phyloP scores from a whole-genome alignment of 225 moss, liverwort and hornwort species.

The Pleurozium schreberi region DNA sequence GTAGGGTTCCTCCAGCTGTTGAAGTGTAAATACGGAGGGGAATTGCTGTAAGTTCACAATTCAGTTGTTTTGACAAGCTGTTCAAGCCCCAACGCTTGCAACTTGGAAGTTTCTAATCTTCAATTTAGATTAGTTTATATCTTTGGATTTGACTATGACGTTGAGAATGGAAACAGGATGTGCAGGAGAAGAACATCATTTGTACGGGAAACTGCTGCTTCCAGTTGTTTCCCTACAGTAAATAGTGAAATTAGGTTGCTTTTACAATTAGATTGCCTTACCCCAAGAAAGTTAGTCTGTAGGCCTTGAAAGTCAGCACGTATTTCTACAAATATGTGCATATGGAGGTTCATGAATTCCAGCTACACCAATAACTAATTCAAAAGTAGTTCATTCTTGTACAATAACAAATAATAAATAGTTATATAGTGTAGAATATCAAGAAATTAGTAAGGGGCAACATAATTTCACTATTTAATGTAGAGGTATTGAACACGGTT shows the following conservation, averaged over 20 bases:
- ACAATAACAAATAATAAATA: too few species aligned
- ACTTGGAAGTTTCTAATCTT: neutral
- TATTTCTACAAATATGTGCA: too few species aligned
- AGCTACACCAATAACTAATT: too few species aligned
- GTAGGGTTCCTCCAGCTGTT: neutral
- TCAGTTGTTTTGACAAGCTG: neutral
- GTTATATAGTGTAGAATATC: too few species aligned
- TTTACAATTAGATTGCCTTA: too few species aligned
- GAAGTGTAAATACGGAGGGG: neutral
- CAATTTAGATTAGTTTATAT: neutral
- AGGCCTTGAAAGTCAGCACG: too few species aligned
- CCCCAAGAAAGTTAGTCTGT: too few species aligned
- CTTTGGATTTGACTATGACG: neutral
- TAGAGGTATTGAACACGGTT: neutral
- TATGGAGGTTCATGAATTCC: too few species aligned
- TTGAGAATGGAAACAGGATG: neutral
- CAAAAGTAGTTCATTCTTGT: too few species aligned
- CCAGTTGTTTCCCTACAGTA: neutral
- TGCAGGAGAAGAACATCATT: neutral
- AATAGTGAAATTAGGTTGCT: too few species aligned
- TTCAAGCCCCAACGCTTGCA: neutral
- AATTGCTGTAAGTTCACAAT: neutral
- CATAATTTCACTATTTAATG: too few species aligned
- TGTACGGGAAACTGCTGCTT: neutral
- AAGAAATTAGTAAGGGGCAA: too few species aligned